Evolutionary conservation across 352 stramenopile species (phyloP), one percentile per base, ranked within the genome.

Genomic region (Phytophthora idaei): DNA sequence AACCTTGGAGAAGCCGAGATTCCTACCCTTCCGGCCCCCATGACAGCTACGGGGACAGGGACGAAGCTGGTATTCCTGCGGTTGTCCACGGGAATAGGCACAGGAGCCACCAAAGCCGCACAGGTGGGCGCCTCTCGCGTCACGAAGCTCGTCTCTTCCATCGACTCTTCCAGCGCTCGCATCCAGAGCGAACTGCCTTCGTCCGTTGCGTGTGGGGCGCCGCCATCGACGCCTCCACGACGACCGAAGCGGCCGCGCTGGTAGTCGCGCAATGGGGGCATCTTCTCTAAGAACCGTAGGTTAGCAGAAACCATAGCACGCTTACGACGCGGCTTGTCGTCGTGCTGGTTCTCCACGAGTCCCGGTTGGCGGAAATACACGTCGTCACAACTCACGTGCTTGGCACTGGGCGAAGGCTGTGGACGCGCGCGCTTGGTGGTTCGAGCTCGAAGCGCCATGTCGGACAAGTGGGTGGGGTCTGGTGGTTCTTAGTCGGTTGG

Each of bases 121-220:
- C 71, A 54, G 4, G 72, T 65, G 5, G 73, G 67, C 1, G 76
- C 65, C 54, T 85, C 75, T 10, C 76, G 54, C 0, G 78, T 85
- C 39, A 89, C 77, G 52, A 93, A 90, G 64, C 82, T 90, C 55
- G 83, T 88, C 53, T 90, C 83, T 44, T 86, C 73, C 61, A 93
- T 83, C 2, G 81, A 83, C 45, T 87, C 76, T 62, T 91, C 81
- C 37, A 93, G 67, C 32, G 85, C 85, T 39, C 70, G 57, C 69
- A 93, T 85, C 70, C 83, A 84, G 39, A 82, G 52, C 28, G 74
- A 70, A 28, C 58, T 60, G 14, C 25, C 60, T 17, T 50, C 65
- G 29, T 74, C 60, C 5, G 63, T 11, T n/a, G 17, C 41, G 2
- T 70, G 53, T 3, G 77, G 69, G 0, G 64, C 57, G 7, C 85